Base-by-base conservation (phyloP, 805 yeast genomes). In the Starmerella apicola region DNA sequence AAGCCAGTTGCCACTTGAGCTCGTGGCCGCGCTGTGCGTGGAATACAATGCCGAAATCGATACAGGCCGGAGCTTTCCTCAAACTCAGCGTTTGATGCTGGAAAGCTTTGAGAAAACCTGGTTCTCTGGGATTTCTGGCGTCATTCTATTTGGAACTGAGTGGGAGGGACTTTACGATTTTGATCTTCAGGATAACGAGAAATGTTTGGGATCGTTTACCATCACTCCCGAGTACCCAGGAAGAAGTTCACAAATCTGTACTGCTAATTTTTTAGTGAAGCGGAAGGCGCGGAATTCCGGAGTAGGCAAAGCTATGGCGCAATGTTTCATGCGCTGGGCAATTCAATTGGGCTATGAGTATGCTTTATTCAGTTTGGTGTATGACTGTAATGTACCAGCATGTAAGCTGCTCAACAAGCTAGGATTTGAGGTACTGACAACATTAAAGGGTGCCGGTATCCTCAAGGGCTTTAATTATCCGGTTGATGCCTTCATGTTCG, bases 211-310 rank as follows among this genome's bases (percentile, higher is more conserved):
- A 0, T 72, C 86, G 1, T 85, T 88, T 55, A 77, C 71, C 56
- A 69, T 88, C 45, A 80, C 80, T 48, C 91, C 96, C 2, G 81
- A 83, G 52, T 88, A 78, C 55, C 95, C 96, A 0, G 97, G 97
- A 2, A 66, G 97, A 33, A 79, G 91, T 16, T 76, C 94, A 0
- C 96, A 88, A 55, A 78, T 91, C n/a, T 85, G 94, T 51, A 81
- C 94, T 0, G 94, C 83, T 1, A 78, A 79, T 17, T 81, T 88
- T 51, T 63, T 88, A 26, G 97, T 88, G 2, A 85, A 88, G 59
- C 91, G 94, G 3, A 94, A 94, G 48, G 83, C 83, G 50, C 66
- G 98, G 52, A 85, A 88, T 20, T 82, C 81, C 56, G 95, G 96
- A 4, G 82, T 91, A 21, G 98, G 97, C 4, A 66, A 78, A 40